These are phyloP conservation scores for Telfairia occidentalis DNA, from an alignment of 331 rosid genomes.

Conservation along the genomic window DNA sequence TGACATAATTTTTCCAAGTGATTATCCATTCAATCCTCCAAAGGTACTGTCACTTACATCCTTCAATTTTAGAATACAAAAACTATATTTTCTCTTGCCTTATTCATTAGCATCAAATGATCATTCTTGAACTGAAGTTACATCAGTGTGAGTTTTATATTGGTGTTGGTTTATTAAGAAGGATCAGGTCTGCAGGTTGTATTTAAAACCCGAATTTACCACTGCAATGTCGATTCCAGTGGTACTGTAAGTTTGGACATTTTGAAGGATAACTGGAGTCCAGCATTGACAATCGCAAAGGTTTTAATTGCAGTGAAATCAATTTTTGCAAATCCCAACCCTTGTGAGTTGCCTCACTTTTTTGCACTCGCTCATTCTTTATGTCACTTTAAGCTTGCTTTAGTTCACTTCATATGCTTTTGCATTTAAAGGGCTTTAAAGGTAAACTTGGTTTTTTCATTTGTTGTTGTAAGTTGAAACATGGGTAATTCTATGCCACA, in stretches of 20 bases:
- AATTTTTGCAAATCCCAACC: conserved; percentile 58
- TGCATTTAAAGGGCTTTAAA: background rate
- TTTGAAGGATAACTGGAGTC: conserved; percentile 88
- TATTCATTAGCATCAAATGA: background rate
- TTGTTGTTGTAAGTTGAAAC: background rate
- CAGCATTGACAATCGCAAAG: conserved; percentile 73
- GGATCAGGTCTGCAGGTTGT: conserved; percentile 42
- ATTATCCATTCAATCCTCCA: conserved; percentile 83
- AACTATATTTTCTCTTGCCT: background rate
- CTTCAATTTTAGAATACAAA: background rate
- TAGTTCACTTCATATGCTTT: background rate
- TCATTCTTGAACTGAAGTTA: background rate
- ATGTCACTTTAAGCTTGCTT: background rate
- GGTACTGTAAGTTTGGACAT: conserved; percentile 57
- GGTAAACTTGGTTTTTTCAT: background rate
- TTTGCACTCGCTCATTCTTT: background rate
- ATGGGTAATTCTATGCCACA: too few relatives aligned
- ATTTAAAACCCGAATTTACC: conserved; percentile 78
- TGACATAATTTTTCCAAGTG: conserved; percentile 62
- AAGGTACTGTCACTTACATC: conserved; percentile 19
- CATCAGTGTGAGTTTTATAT: background rate
- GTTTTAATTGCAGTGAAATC: conserved; percentile 60
- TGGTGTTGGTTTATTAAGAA: background rate
- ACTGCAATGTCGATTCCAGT: conserved; percentile 61
- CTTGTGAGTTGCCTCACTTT: conserved; percentile 44